These are phyloP conservation scores for Pyrenula massariospora DNA, from an alignment of 495 filamentous ascomycete species.

Conservation along the genomic window DNA sequence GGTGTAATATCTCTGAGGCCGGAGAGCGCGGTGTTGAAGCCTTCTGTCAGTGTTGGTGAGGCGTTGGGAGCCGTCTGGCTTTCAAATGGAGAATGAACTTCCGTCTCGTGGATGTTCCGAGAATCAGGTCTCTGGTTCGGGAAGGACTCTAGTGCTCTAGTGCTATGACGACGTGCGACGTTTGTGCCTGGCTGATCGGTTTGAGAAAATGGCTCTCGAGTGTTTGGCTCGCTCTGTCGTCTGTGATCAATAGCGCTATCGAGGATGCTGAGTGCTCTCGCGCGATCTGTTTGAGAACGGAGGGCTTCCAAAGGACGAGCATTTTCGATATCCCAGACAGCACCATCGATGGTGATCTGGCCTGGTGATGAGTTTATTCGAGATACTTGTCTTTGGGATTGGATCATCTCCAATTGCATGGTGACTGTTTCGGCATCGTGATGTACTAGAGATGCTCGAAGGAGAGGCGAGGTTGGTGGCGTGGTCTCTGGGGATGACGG, in stretches of 20 bases:
- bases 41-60: neutral
- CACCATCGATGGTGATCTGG: neutral
- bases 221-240: neutral
- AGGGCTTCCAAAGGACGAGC: neutral
- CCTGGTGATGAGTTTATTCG: neutral
- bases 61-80: neutral
- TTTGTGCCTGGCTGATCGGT: neutral
- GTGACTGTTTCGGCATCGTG: constrained; percentile 36
- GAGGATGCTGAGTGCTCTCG: neutral
- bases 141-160: neutral
- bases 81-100: neutral
- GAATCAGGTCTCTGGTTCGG: neutral
- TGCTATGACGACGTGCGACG: neutral
- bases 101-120: neutral
- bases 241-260: neutral
- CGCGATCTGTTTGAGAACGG: neutral
- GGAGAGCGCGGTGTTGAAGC: neutral
- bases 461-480: constrained; percentile 31
- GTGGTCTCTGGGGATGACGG: constrained; percentile 29
- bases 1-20: neutral
- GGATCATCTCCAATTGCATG: constrained; percentile 32
- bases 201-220: neutral
- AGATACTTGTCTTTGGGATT: constrained; percentile 18
- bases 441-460: constrained; percentile 33
- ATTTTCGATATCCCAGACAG: neutral